Evolutionary conservation across 306 rosid species (phyloP).

Genomic region (Citrullus colocynthis): DNA sequence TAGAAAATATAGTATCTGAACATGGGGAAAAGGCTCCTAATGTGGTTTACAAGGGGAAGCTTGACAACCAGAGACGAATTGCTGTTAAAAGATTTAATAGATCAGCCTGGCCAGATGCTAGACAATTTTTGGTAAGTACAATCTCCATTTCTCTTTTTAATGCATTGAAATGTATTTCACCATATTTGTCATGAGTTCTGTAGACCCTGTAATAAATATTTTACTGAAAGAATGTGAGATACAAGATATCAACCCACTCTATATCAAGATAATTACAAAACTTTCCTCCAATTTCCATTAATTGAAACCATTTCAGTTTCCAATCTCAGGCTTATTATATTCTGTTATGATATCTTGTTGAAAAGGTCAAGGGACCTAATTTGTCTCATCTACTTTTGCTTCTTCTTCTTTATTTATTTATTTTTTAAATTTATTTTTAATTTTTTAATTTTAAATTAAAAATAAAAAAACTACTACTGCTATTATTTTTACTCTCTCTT

Average conservation of each 20-base stretch:
- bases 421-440: too few relatives aligned
- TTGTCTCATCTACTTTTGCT: not conserved
- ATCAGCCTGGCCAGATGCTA: constrained; percentile 92
- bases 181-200: not conserved
- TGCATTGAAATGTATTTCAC: not conserved
- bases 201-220: not conserved
- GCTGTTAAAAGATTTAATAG: constrained; percentile 90
- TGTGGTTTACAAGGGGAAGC: constrained; percentile 86
- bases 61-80: constrained; percentile 69
- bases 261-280: not conserved
- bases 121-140: constrained; percentile 68
- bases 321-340: not conserved
- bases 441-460: too few relatives aligned
- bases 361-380: not conserved
- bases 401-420: too few relatives aligned
- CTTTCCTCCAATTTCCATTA: not conserved
- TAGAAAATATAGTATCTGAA: constrained; percentile 90
- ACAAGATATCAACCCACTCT: not conserved
- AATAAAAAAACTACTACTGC: too few relatives aligned
- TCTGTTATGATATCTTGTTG: not conserved
- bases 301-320: not conserved
- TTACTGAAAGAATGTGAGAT: not conserved
- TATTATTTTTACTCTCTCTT: not conserved
- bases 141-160: not conserved
- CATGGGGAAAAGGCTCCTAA: constrained; percentile 98